Conservation (phyloP, 306 rosid species). For the Vigna radiata region DNA sequence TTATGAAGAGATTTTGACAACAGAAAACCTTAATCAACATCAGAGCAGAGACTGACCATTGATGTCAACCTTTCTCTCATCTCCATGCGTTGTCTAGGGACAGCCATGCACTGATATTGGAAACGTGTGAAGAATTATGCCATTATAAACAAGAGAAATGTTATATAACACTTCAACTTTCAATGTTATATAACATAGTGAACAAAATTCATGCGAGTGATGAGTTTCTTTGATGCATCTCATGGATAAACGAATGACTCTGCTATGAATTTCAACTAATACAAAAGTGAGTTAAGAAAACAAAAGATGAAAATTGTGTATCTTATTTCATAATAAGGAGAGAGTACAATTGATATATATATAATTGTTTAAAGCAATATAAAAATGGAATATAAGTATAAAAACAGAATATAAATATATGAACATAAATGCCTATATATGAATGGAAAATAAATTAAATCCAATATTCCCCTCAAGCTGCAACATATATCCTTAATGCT, state of each 20-base stretch:
- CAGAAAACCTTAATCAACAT: slow-evolving; percentile 25
- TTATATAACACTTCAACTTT: too few relatives aligned
- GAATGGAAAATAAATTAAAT: too few relatives aligned
- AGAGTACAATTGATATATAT: too few relatives aligned
- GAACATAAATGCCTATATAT: too few relatives aligned
- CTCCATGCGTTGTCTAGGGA: neutral
- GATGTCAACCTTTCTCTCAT: slow-evolving; percentile 18
- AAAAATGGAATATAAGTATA: too few relatives aligned
- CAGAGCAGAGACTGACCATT: neutral
- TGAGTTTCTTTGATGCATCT: neutral
- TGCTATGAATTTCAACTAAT: neutral
- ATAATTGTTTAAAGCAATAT: too few relatives aligned
- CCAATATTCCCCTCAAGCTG: too few relatives aligned
- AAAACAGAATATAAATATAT: too few relatives aligned
- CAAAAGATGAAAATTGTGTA: too few relatives aligned
- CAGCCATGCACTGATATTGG: slow-evolving; percentile 18
- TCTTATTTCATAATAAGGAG: too few relatives aligned
- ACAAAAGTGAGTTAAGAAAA: neutral
- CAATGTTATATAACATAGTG: neutral
- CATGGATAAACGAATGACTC: neutral
- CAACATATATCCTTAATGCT: too few relatives aligned
- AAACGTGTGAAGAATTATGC: slow-evolving; percentile 7
- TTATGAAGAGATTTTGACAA: neutral
- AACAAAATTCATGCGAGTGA: neutral
- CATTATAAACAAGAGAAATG: neutral